A percentile compares a stretch with the other conserved stretches of the same genome.
Conservation (phyloP, 108 stramenopile genomes). For the Cyclotella distinguenda region DNA sequence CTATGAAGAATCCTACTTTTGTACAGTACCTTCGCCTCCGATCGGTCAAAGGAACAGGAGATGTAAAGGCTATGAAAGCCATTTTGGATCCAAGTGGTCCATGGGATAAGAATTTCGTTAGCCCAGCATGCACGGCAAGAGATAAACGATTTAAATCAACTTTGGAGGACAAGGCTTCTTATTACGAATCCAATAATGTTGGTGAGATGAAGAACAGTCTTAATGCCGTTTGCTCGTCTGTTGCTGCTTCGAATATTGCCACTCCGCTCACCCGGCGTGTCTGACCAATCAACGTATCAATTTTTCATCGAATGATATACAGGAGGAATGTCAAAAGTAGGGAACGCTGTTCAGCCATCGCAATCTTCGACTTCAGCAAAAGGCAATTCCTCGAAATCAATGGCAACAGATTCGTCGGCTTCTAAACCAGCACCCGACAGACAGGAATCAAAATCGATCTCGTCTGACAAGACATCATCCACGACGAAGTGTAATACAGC, state of each 20-base stretch:
- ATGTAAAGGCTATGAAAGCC: slow-evolving; percentile 37
- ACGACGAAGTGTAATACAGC: background rate
- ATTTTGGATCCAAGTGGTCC: slow-evolving; percentile 22
- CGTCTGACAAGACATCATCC: background rate
- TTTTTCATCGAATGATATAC: too few species aligned
- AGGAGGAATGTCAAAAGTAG: slow-evolving; percentile 11
- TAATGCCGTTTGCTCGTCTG: too few species aligned
- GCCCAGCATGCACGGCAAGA: slow-evolving; percentile 11
- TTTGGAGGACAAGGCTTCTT: slow-evolving; percentile 12
- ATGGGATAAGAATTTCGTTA: slow-evolving; percentile 35
- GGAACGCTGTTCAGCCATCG: background rate
- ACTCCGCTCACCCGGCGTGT: too few species aligned
- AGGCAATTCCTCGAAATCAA: background rate
- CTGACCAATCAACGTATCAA: too few species aligned
- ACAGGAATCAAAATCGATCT: background rate
- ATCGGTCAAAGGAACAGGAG: slow-evolving; percentile 17
- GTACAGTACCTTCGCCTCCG: slow-evolving; percentile 23
- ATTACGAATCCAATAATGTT: slow-evolving; percentile 5
- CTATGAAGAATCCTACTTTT: slow-evolving; percentile 36
- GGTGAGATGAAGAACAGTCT: too few species aligned
- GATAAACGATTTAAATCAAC: slow-evolving; percentile 13
- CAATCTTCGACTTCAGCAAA: background rate
- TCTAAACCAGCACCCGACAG: background rate
- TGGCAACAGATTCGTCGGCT: background rate
- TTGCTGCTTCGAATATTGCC: too few species aligned